Evolutionary conservation across 495 filamentous ascomycete genomes (phyloP).

Genomic region (Oleoguttula mirabilis): DNA sequence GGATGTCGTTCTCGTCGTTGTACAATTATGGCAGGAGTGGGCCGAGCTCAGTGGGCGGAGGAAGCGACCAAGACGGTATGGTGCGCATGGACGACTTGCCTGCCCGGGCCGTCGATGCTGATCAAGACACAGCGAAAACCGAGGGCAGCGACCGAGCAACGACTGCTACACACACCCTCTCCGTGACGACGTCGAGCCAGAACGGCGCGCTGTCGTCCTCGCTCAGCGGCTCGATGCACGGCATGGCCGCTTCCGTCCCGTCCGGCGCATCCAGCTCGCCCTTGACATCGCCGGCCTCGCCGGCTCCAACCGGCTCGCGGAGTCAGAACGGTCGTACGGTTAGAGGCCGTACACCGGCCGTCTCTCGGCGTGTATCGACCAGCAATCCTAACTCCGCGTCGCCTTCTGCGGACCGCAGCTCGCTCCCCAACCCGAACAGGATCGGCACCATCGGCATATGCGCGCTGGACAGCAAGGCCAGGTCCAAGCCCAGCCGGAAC

Average conservation of each 20-base stretch:
- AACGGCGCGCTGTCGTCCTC: constrained; percentile 26
- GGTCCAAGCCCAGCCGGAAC: constrained; percentile 90
- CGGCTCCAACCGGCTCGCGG: not conserved
- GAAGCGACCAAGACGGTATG: constrained; percentile 29
- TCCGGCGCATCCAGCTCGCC: not conserved
- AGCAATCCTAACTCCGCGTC: constrained; percentile 24
- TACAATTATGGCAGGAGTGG: constrained; percentile 36
- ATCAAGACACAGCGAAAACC: not conserved
- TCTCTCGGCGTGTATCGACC: constrained; percentile 12
- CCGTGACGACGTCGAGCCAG: constrained; percentile 40
- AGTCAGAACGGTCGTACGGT: constrained; percentile 5
- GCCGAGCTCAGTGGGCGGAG: constrained; percentile 31
- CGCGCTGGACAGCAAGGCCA: constrained; percentile 87
- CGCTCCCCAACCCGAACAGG: constrained; percentile 5
- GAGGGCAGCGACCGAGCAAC: constrained; percentile 24
- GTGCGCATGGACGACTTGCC: not conserved
- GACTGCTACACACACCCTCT: constrained; percentile 41
- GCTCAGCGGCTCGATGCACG: constrained; percentile 11
- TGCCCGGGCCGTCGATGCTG: not conserved
- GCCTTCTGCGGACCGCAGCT: constrained; percentile 5
- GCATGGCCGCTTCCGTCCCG: constrained; percentile 1
- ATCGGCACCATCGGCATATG: constrained; percentile 78
- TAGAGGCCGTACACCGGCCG: constrained; percentile 10
- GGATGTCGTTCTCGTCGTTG: constrained; percentile 53
- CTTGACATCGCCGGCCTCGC: not conserved